phyloP scores from a whole-genome alignment of 331 rosid genomes.

The Malus hybrid region DNA sequence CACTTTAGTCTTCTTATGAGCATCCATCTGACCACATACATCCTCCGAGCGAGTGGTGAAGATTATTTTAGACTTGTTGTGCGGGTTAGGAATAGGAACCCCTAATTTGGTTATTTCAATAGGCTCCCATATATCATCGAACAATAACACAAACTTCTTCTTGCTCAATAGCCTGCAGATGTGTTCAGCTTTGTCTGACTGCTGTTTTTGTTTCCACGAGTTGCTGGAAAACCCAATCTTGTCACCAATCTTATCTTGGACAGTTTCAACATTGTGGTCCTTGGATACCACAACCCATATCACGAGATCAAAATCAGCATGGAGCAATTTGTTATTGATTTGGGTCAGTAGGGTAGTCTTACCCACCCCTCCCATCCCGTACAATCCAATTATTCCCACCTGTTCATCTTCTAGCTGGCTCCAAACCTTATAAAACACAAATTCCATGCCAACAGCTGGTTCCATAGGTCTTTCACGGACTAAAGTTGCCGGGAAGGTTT shows the following conservation, averaged over 20 bases:
- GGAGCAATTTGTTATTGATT: background rate
- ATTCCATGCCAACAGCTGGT: background rate
- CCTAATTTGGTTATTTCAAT: constrained; percentile 11
- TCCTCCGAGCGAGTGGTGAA: constrained; percentile 10
- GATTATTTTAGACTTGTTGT: constrained; percentile 4
- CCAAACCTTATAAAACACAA: background rate
- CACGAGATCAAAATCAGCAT: background rate
- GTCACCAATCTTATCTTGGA: constrained; percentile 5
- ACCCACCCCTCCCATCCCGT: background rate
- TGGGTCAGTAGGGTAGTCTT: constrained; percentile 6
- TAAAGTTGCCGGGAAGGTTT: background rate
- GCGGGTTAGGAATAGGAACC: background rate
- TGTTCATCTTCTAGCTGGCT: background rate
- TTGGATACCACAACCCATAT: constrained; percentile 13
- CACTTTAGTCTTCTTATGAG: background rate
- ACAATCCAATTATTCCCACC: background rate
- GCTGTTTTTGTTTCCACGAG: background rate
- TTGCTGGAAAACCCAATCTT: background rate
- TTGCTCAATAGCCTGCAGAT: background rate
- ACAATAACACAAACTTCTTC: constrained; percentile 10
- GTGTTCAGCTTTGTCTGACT: background rate
- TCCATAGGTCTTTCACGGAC: background rate
- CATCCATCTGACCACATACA: background rate
- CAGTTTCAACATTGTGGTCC: background rate
- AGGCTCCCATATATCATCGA: constrained; percentile 22